Evolutionary conservation across 139 green algal genomes (phyloP), one percentile per base, ranked within the genome.

Genomic region (Asterochloris erici): DNA sequence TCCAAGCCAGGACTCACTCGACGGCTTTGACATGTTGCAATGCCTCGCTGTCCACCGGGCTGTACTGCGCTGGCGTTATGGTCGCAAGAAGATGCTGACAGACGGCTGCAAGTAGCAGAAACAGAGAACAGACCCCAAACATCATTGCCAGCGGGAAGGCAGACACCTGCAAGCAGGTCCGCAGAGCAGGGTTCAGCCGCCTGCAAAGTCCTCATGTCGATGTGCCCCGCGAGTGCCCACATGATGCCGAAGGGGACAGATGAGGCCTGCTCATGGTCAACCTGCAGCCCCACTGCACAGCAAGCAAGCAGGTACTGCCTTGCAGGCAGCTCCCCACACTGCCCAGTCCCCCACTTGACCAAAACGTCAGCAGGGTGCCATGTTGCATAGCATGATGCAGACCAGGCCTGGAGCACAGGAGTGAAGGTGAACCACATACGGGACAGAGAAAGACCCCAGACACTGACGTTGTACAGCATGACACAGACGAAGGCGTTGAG

Each of bases 401-500:
- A n/a, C 17, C 85, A 17, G 0, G 38, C 82, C 54, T 21, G 29
- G 19, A 68, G 23, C 38, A 75, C 19, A 80, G 28, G n/a, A 81
- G 15, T 15, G 69, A 66, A 13, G 83, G 21, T 13, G 12, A 70
- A 19, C 0, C 28, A 26, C 15, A 26, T 16, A 75, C 11, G 0
- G 16, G 13, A 26, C 13, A 27, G 0, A 38, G 21, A 77, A 17
- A 29, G 24, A 79, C 6, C 61, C 17, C 17, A n/a, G 38, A 61
- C n/a, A 0, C 87, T 89, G 76, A 98, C 96, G 84, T 98, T 98
- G 89, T 95, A 97, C 14, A 99, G 91, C 29, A 98, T 92, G 76
- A 98, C 84, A 88, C 96, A 99, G 14, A 99, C 96, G 80, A 99
- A 99, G 26, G 96, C 73, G 91, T 99, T 99, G 81, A 99, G 91